A percentile compares a stretch with the other conserved stretches of the same genome.
These are phyloP conservation scores for Colletotrichum orbiculare DNA, from an alignment of 2,329 filamentous ascomycete genomes.

Conservation along the genomic window DNA sequence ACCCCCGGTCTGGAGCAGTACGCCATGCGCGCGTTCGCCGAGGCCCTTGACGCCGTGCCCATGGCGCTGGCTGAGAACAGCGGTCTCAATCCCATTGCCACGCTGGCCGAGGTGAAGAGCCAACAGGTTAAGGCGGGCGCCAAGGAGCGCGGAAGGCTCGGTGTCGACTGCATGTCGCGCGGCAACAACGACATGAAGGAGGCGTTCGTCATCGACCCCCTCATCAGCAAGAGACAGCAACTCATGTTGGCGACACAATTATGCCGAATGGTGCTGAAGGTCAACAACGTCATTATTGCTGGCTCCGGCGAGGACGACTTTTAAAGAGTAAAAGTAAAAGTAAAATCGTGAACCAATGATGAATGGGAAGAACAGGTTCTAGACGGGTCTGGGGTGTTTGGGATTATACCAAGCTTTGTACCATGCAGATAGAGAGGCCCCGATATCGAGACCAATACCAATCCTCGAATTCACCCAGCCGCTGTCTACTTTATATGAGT, in stretches of 20 bases:
- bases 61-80: slow-evolving; percentile 99
- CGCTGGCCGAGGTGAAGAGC: slow-evolving; percentile 93
- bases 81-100: slow-evolving; percentile 94
- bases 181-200: slow-evolving; percentile 98
- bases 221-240: slow-evolving; percentile 98
- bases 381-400: slow-evolving; percentile 35
- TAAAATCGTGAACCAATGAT: slow-evolving; percentile 24
- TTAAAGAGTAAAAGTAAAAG: slow-evolving; percentile 58
- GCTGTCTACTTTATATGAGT: not conserved
- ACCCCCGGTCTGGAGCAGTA: slow-evolving; percentile 98
- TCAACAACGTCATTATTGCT: slow-evolving; percentile 95
- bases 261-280: slow-evolving; percentile 97
- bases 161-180: slow-evolving; percentile 97
- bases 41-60: slow-evolving; percentile 91
- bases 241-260: slow-evolving; percentile 95
- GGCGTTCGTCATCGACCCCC: slow-evolving; percentile 96
- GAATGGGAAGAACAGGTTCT: slow-evolving; percentile 25
- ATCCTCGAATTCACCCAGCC: slow-evolving; percentile 16
- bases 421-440: slow-evolving; percentile 38
- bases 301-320: slow-evolving; percentile 90
- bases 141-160: slow-evolving; percentile 70
- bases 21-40: slow-evolving; percentile 97
- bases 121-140: slow-evolving; percentile 84
- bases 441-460: slow-evolving; percentile 32
- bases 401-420: slow-evolving; percentile 39